A percentile compares a stretch with the other conserved stretches of the same genome.
phyloP scores from a whole-genome alignment of 129 eudicot species.

The Pulicaria dysenterica region DNA sequence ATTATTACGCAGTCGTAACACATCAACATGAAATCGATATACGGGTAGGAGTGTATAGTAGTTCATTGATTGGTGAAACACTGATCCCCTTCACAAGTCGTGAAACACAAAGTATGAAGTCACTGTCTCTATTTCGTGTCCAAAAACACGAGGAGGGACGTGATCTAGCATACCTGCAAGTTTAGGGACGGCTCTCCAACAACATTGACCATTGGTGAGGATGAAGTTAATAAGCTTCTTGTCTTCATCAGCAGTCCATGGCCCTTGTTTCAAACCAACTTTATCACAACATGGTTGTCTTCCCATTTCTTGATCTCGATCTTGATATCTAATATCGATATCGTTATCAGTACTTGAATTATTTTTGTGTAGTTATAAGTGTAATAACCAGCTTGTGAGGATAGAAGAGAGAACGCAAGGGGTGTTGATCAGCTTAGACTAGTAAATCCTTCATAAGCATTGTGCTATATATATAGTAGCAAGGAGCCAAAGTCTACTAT shows the following conservation, averaged over 20 bases:
- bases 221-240: conserved; percentile 72
- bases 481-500: conserved; percentile 21
- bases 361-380: neutral
- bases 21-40: neutral
- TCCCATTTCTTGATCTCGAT: conserved; percentile 50
- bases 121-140: neutral
- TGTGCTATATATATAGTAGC: conserved; percentile 38
- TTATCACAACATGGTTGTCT: conserved; percentile 88
- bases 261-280: conserved; percentile 79
- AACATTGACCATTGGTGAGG: conserved; percentile 81
- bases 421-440: conserved; percentile 23
- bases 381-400: conserved; percentile 11
- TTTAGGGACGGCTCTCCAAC: conserved; percentile 90
- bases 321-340: neutral
- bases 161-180: conserved; percentile 59
- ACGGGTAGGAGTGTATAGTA: neutral
- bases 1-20: neutral
- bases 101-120: neutral
- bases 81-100: neutral
- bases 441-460: conserved; percentile 27
- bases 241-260: conserved; percentile 94
- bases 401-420: conserved; percentile 23
- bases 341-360: neutral
- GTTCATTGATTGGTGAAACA: neutral
- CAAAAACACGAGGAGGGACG: neutral